Evolutionary conservation across 1,284 basidiomycete genomes (phyloP), one percentile per base, ranked within the genome.

Genomic region (Irpex lacteus): DNA sequence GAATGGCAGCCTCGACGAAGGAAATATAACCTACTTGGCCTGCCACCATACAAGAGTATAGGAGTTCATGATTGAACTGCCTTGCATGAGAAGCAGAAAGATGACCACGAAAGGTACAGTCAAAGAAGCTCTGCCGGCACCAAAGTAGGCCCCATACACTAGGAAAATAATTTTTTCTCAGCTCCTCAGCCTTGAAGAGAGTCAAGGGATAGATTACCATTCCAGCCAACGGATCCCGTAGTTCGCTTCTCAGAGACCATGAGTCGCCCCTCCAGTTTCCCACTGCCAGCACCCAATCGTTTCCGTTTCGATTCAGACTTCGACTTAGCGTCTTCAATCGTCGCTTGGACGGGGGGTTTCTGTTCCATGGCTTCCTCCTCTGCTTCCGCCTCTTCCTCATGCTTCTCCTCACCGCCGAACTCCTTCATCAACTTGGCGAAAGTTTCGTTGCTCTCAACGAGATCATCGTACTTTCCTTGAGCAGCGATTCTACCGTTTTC

Each of bases 31-130:
- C 63, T 66, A 85, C 82, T 90, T 82, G 54, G 79, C 79, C 72
- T 92, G 83, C 90, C 90, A 92, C 85, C 87, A 91, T 6, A 90
- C 85, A 18, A 91, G 77, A 64, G 86, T 87, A 62, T 87, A 87
- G 40, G 80, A 80, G 68, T 82, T 86, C 68, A 83, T 71, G 63
- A 86, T 79, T 68, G 79, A 78, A 65, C 81, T 82, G 11, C 78
- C 83, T 77, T 94, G 92, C 85, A 91, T 90, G 15, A 88, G 70
- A 4, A 84, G 52, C 21, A 88, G 80, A 52, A 83, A 79, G 0
- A 86, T 8, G 2, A 91, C 8, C n/a, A 89, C 76, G 11, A 89
- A 67, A 0, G 91, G 89, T 0, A 84, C 72, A 1, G 86, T 89
- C 63, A 84, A 73, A 54, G 70, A 77, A 2, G 85, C 88, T n/a